Evolutionary conservation across 176 grass and related monocot genomes (phyloP).

Genomic region (Lolium perenne): DNA sequence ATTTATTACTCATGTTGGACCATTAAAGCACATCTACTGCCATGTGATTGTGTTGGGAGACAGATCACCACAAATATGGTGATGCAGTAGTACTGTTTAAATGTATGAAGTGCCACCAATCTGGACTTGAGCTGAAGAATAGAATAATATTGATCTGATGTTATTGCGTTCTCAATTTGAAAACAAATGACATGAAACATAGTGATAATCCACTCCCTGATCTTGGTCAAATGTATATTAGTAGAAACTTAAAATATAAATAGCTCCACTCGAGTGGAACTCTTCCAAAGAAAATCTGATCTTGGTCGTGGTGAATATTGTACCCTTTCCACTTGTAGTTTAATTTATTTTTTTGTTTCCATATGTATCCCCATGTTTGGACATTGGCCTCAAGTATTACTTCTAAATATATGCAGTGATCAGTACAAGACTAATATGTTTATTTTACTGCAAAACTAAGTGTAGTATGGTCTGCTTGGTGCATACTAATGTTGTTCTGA

Average conservation of each 20-base stretch:
- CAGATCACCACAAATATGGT: conserved; percentile 2
- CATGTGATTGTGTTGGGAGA: conserved; percentile 11
- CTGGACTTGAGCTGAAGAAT: conserved; percentile 21
- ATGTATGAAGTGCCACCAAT: conserved; percentile 8
- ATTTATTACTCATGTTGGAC: conserved; percentile 42
- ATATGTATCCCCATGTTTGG: neutral
- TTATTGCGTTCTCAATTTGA: neutral
- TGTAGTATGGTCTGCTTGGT: conserved; percentile 11
- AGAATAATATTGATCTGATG: neutral
- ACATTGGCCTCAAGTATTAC: neutral
- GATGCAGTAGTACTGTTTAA: conserved; percentile 26
- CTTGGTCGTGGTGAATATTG: neutral
- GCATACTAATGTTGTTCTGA: neutral
- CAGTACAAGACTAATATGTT: neutral
- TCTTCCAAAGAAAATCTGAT: neutral
- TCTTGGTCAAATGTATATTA: neutral
- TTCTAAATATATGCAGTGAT: neutral
- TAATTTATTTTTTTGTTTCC: neutral
- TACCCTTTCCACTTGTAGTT: neutral
- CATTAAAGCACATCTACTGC: conserved; percentile 37
- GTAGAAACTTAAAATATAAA: neutral
- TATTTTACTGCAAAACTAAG: conserved; percentile 1
- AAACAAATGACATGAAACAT: neutral
- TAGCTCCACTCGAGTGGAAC: neutral
- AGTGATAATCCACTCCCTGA: neutral